Base-by-base conservation (phyloP, 2,329 filamentous ascomycete genomes). In the Apiospora koreana region DNA sequence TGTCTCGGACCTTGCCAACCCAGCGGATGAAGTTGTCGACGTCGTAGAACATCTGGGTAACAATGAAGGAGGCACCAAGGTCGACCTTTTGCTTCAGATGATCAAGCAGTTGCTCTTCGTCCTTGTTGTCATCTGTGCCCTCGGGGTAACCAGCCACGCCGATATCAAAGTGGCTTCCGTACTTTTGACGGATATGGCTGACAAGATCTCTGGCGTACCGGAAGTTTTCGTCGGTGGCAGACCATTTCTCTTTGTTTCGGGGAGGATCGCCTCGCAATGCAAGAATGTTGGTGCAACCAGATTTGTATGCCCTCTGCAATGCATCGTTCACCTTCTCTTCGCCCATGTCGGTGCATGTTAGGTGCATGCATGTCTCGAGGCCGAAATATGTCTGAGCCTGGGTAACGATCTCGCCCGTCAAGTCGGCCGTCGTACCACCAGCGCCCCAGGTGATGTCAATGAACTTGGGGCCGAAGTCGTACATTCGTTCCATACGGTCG, bases 21-120 rank as follows among this genome's bases (percentile, higher is more conserved):
- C 96, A 99, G 68, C 91, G 88, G 69, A 98, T 83, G 82, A 99
- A 99, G 79, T 96, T 95, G 78, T 99, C 95, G 67, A 90, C 95
- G 78, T 99, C 95, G 85, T 99, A 99, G 83, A 98, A 98, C 96
- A 99, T 99, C 84, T 99, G 96, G 0, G 96, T 98, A 69, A 99
- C 93, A 73, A 99, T 93, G 80, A 98, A 99, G 8, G 93, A 92
- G 72, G 92, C 95, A 68, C 96, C 96, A 71, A 94, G 93, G 79
- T 99, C 96, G 43, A 98, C 92, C 85, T 99, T 99, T 81, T 98
- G 93, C 84, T 98, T 98, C 78, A 99, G 83, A 80, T 98, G 96
- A 74, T 96, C 92, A 73, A 99, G 89, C 77, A 99, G 87, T 71
- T 89, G 83, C 65, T 97, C 94, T 68, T 94, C 92, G 77, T 97